phyloP scores from a whole-genome alignment of 2,329 filamentous ascomycete species.

The Penicillium concentricum region DNA sequence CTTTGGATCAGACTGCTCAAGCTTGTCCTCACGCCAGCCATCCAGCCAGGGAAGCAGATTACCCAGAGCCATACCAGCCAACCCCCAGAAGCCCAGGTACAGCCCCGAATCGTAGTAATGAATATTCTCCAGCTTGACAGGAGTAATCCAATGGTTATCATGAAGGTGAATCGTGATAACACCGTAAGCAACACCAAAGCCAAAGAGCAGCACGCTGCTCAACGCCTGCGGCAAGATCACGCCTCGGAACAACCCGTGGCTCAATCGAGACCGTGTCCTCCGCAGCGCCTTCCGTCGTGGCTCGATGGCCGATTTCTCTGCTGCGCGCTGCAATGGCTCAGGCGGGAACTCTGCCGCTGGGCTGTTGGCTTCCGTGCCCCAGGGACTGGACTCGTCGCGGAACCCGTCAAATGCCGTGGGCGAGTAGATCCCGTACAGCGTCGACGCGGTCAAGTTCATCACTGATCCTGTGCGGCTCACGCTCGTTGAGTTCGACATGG shows the following conservation, averaged over 20 bases:
- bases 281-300: slow-evolving; percentile 29
- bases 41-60: slow-evolving; percentile 83
- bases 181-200: slow-evolving; percentile 80
- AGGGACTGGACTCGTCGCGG: slow-evolving; percentile 67
- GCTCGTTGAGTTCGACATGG: slow-evolving; percentile 36
- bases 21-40: slow-evolving; percentile 63
- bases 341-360: slow-evolving; percentile 51
- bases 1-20: slow-evolving; percentile 29
- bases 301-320: slow-evolving; percentile 39
- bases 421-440: slow-evolving; percentile 87
- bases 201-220: slow-evolving; percentile 67
- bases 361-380: slow-evolving; percentile 74
- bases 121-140: slow-evolving; percentile 60
- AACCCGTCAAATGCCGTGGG: slow-evolving; percentile 58
- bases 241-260: slow-evolving; percentile 39
- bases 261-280: slow-evolving; percentile 37
- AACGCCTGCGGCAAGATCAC: slow-evolving; percentile 55
- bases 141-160: slow-evolving; percentile 61
- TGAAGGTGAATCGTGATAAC: slow-evolving; percentile 77
- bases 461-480: slow-evolving; percentile 73
- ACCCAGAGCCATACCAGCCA: slow-evolving; percentile 74
- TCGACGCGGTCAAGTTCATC: slow-evolving; percentile 83
- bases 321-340: slow-evolving; percentile 22
- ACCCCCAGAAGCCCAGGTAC: slow-evolving; percentile 79
- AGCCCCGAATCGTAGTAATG: slow-evolving; percentile 56